phyloP scores from a whole-genome alignment of 495 filamentous ascomycete genomes.

The Xylaria flabelliformis region DNA sequence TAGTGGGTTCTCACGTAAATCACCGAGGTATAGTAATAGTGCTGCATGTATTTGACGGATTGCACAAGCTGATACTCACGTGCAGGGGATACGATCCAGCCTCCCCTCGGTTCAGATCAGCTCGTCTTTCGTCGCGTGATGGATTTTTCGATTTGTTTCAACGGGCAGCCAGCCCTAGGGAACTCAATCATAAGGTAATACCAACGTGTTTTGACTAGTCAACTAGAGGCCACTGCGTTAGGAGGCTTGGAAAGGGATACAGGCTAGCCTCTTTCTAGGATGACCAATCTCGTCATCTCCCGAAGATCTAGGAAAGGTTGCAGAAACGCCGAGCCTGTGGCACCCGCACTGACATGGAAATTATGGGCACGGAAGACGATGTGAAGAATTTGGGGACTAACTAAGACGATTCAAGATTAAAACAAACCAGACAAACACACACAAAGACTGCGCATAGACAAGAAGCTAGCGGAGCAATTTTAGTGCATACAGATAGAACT shows the following conservation, averaged over 20 bases:
- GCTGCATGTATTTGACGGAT: conserved; percentile 3
- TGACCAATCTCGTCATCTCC: conserved; percentile 45
- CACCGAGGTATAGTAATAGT: conserved; percentile 8
- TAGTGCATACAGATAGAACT: not conserved
- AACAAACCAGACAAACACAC: conserved; percentile 2
- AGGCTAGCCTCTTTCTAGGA: conserved; percentile 3
- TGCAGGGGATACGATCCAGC: conserved; percentile 26
- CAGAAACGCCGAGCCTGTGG: conserved; percentile 46
- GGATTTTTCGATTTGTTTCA: not conserved
- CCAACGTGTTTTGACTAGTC: not conserved
- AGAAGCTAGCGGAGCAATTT: not conserved
- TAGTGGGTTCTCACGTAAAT: conserved; percentile 18
- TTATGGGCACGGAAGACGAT: conserved; percentile 29
- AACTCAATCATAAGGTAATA: conserved; percentile 1
- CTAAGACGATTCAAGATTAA: not conserved
- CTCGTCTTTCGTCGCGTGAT: conserved; percentile 22
- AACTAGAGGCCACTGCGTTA: not conserved
- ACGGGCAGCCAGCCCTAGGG: conserved; percentile 16
- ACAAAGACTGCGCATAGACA: not conserved
- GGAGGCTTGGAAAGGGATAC: conserved; percentile 4
- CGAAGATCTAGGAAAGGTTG: conserved; percentile 40
- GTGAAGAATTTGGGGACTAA: not conserved
- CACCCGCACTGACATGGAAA: conserved; percentile 35
- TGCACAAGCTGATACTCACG: not conserved
- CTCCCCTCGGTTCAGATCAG: conserved; percentile 20